phyloP scores from a whole-genome alignment of 768 basidiomycete genomes.

The Gloeophyllum trabeum region DNA sequence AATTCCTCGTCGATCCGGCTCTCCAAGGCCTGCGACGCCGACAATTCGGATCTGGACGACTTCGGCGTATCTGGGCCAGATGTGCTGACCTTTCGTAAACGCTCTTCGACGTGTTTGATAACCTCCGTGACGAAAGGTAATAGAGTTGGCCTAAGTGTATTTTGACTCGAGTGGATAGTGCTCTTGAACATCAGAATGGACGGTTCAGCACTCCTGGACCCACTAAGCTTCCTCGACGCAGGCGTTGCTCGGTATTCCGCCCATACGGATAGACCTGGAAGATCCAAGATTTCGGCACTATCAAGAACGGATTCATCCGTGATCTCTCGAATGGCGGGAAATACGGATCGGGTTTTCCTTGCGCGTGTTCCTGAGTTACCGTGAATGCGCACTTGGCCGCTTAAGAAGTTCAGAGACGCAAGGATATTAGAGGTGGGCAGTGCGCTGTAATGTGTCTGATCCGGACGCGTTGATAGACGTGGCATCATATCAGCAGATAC shows the following conservation, averaged over 20 bases:
- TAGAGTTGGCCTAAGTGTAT: slow-evolving; percentile 70
- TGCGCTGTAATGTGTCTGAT: slow-evolving; percentile 19
- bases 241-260: slow-evolving; percentile 64
- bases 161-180: slow-evolving; percentile 84
- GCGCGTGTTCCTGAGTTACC: slow-evolving; percentile 31
- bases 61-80: too few species aligned
- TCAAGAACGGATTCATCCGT: slow-evolving; percentile 38
- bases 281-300: slow-evolving; percentile 54
- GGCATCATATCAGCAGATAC: slow-evolving; percentile 11
- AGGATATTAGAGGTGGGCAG: slow-evolving; percentile 51
- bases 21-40: slow-evolving; percentile 6
- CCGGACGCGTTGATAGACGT: background rate
- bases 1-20: slow-evolving; percentile 6
- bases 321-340: slow-evolving; percentile 14
- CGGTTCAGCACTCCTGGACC: slow-evolving; percentile 25
- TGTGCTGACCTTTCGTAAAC: slow-evolving; percentile 59
- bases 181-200: slow-evolving; percentile 72
- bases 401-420: slow-evolving; percentile 64
- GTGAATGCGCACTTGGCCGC: slow-evolving; percentile 74
- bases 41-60: too few species aligned
- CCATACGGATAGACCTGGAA: slow-evolving; percentile 77
- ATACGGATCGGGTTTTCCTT: slow-evolving; percentile 26
- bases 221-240: slow-evolving; percentile 24
- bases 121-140: slow-evolving; percentile 80
- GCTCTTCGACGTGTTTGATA: slow-evolving; percentile 54